Conservation (phyloP, 1,284 basidiomycete species). For the Tilletia walkeri region DNA sequence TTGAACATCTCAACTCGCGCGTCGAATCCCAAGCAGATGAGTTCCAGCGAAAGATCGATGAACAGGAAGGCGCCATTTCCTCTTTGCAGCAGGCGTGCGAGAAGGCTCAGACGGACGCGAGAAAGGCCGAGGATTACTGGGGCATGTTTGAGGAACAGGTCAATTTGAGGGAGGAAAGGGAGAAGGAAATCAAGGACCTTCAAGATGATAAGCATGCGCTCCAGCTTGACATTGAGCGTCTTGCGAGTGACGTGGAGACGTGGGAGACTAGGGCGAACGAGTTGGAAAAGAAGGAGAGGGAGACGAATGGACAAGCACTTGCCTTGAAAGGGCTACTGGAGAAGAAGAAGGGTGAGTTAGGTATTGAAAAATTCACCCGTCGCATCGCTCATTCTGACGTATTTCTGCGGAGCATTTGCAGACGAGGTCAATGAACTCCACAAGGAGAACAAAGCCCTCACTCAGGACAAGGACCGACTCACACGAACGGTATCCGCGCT, state of each 20-base stretch:
- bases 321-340: slow-evolving; percentile 8
- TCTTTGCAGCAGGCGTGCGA: slow-evolving; percentile 12
- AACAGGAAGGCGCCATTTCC: not conserved
- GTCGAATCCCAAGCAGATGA: not conserved
- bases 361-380: not conserved
- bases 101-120: slow-evolving; percentile 6
- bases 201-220: not conserved
- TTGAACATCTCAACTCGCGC: not conserved
- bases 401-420: not conserved
- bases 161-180: slow-evolving; percentile 1
- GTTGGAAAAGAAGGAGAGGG: slow-evolving; percentile 1
- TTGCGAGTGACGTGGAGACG: not conserved
- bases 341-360: slow-evolving; percentile 13
- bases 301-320: not conserved
- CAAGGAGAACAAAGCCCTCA: slow-evolving; percentile 9
- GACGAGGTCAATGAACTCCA: slow-evolving; percentile 5
- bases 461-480: not conserved
- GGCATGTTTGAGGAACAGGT: slow-evolving; percentile 8
- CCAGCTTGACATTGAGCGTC: not conserved
- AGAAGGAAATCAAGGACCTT: slow-evolving; percentile 1
- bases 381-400: not conserved
- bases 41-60: slow-evolving; percentile 8
- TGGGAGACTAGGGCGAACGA: slow-evolving; percentile 11
- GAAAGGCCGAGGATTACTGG: slow-evolving; percentile 14
- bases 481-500: not conserved